phyloP scores from a whole-genome alignment of 2,329 filamentous ascomycete species.

The Nothopassalora personata region DNA sequence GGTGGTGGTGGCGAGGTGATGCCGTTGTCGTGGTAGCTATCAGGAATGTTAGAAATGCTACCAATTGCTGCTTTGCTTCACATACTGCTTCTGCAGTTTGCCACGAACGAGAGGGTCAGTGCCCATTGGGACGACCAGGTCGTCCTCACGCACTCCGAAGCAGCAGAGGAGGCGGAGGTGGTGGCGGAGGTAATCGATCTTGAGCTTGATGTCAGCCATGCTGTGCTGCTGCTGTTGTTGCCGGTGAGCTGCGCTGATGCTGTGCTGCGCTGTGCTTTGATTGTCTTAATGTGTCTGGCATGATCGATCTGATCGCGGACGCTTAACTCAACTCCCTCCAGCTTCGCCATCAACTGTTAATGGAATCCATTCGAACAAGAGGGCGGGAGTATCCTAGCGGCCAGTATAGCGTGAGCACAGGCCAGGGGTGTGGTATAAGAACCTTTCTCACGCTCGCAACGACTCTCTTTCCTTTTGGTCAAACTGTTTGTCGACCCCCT shows the following conservation, averaged over 20 bases:
- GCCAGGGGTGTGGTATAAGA: not conserved
- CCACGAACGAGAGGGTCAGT: not conserved
- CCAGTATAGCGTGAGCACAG: not conserved
- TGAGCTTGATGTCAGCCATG: not conserved
- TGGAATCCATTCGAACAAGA: too few species aligned
- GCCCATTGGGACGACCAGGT: not conserved
- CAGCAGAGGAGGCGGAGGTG: constrained; percentile 1
- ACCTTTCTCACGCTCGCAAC: not conserved
- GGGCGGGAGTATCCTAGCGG: too few species aligned
- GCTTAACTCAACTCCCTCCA: not conserved
- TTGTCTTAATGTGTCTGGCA: not conserved
- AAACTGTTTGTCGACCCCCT: not conserved
- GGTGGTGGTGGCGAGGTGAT: not conserved
- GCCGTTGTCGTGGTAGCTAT: not conserved
- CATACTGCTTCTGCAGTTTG: not conserved
- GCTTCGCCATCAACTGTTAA: not conserved
- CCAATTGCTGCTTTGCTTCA: not conserved
- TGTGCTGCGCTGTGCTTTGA: not conserved
- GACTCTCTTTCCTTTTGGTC: not conserved
- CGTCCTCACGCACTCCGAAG: not conserved
- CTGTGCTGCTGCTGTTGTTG: not conserved
- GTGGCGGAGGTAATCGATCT: not conserved
- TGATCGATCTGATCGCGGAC: not conserved
- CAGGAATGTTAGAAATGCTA: not conserved
- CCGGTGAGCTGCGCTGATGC: not conserved